Conservation (phyloP, 1,284 basidiomycete genomes). For the Fomitopsis palustris region DNA sequence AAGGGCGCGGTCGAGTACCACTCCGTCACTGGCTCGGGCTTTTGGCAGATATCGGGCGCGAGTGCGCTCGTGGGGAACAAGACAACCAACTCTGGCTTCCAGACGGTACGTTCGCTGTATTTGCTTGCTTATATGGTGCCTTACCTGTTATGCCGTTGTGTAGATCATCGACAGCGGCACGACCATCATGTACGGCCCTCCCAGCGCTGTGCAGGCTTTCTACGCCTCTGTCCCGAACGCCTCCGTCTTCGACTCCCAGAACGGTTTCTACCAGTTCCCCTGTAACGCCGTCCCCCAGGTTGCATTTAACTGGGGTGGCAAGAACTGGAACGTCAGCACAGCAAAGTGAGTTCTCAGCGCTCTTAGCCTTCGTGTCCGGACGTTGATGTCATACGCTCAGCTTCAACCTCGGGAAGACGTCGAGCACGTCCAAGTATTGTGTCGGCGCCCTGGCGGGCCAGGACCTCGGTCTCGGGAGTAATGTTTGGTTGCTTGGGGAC, state of each 20-base stretch:
- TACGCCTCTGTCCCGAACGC: constrained; percentile 24
- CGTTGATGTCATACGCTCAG: background rate
- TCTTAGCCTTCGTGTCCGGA: background rate
- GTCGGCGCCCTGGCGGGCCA: background rate
- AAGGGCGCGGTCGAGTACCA: constrained; percentile 36
- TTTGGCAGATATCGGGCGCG: constrained; percentile 21
- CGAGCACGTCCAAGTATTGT: background rate
- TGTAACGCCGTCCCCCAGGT: constrained; percentile 9
- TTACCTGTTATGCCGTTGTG: background rate
- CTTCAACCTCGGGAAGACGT: background rate
- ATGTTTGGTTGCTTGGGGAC: background rate
- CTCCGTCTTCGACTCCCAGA: constrained; percentile 37
- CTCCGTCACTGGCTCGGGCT: constrained; percentile 19
- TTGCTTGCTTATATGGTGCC: background rate
- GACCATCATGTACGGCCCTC: constrained; percentile 51
- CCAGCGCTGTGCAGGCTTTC: constrained; percentile 37
- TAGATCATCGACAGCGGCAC: constrained; percentile 41
- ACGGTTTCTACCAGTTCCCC: constrained; percentile 22
- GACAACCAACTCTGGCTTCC: constrained; percentile 12
- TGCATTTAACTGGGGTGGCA: background rate
- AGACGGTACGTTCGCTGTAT: constrained; percentile 2
- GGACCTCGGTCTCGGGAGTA: background rate
- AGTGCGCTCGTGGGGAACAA: constrained; percentile 8
- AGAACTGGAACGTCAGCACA: background rate
- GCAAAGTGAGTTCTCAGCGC: background rate